Evolutionary conservation across 2,329 filamentous ascomycete genomes (phyloP), one percentile per base, ranked within the genome.

Genomic region (Botrytis pseudocinerea): DNA sequence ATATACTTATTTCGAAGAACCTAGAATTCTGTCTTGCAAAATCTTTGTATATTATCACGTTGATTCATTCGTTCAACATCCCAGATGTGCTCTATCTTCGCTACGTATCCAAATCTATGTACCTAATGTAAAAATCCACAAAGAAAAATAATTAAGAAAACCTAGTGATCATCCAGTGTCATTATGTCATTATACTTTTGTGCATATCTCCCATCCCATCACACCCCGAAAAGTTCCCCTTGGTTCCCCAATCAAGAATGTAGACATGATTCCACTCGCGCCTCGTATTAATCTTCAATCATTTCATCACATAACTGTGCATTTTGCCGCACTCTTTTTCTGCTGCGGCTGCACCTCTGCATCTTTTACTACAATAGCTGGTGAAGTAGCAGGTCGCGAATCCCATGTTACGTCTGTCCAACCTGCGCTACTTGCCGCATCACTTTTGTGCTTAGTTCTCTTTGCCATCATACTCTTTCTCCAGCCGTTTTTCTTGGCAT

Each of bases 401-500:
- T 78, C 80, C 66, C 73, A 71, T 44, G 66, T 64, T 35, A 87
- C 82, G 76, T 90, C 87, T 1, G 87, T 89, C 87, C 87, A 89
- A 28, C 83, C 86, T 14, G 83, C 82, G 75, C 81, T 84, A 77
- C 84, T 87, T 54, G 80, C 82, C 14, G 79, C 82, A 73, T 87
- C 85, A 60, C 78, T 76, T 65, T 64, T 71, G 71, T 84, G 81
- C 74, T 81, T 84, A 68, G 82, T 82, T 76, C 83, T 85, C 74
- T 80, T 83, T 72, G 76, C 76, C 65, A 73, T 75, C 73, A 79
- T 76, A 75, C 77, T 79, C n/a, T 77, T 75, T 72, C 79, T 76
- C 88, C 89, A 91, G 0, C 89, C 88, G 46, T 84, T 84, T 77
- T 84, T 85, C 81, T 86, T 88, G 1, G 89, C 89, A 74, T 90